Conservation (phyloP, 2,329 filamentous ascomycete species). For the Alternaria triticina region DNA sequence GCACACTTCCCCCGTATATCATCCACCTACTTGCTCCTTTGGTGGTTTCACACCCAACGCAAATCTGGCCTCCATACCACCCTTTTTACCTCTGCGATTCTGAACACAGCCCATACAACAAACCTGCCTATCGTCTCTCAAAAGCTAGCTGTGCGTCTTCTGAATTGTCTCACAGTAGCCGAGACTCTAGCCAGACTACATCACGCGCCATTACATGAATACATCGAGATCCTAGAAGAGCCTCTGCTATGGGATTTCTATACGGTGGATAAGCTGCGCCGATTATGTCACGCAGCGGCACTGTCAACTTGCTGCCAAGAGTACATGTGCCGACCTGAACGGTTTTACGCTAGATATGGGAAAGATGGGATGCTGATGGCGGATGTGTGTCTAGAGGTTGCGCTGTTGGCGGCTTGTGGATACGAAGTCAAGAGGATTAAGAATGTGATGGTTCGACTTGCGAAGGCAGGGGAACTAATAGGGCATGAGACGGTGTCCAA, state of each 20-base stretch:
- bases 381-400: background rate
- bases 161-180: background rate
- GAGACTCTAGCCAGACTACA: background rate
- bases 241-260: background rate
- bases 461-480: background rate
- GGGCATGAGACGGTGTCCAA: background rate
- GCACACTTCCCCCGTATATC: background rate
- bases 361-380: background rate
- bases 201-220: background rate
- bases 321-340: background rate
- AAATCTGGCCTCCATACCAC: background rate
- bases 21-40: background rate
- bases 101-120: background rate
- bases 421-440: background rate
- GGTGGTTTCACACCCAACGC: background rate
- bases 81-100: background rate
- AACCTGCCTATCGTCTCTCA: background rate
- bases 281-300: background rate
- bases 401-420: background rate
- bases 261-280: background rate
- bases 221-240: background rate
- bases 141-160: background rate
- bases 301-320: background rate
- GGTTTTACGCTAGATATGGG: background rate
- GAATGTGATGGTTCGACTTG: background rate